Evolutionary conservation across 805 yeast genomes (phyloP), one percentile per base, ranked within the genome.

Genomic region (Kuraishia cidri): DNA sequence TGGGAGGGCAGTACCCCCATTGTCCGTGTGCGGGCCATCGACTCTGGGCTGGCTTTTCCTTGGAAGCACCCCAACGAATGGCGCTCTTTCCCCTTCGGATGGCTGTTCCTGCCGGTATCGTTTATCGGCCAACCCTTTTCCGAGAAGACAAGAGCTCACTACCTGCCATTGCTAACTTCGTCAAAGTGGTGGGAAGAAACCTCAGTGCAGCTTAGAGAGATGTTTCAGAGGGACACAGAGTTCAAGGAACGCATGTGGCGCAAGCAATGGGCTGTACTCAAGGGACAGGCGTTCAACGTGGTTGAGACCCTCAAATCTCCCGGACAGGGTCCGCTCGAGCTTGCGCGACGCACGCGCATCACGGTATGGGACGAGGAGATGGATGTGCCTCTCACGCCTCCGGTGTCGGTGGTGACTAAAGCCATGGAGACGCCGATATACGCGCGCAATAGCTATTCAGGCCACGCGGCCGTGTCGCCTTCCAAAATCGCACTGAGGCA

Each of bases 1-100:
- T 69, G 75, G 68, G 39, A 44, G 12, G 43, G 40, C 26, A 19
- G 43, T 1, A 32, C 29, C 6, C 79, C 79, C 0, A 35, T 26
- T 1, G 37, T 80, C 10, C 64, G 59, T 32, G 61, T 80, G 20
- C 86, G 84, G 3, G 90, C 88, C 1, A 80, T 80, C 29, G 88
- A 80, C 45, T 77, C 83, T 11, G 87, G 87, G 0, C 58, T 80
- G 20, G 66, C 87, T 0, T 79, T 76, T 43, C 88, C 90, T 4
- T 80, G 86, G 86, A 79, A 80, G 45, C 85, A 79, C 41, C 88
- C 88, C 0, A 83, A 80, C 51, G 86, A 79, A 46, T 79, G 87
- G 85, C 56, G 88, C 35, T 75, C 84, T 1, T 80, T 76, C 43
- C 88, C 88, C 0, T 80, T 69, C 54, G 88, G 88, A 0, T 80